Base-by-base conservation (phyloP, 257 asterid species). In the Eustoma russellianum region DNA sequence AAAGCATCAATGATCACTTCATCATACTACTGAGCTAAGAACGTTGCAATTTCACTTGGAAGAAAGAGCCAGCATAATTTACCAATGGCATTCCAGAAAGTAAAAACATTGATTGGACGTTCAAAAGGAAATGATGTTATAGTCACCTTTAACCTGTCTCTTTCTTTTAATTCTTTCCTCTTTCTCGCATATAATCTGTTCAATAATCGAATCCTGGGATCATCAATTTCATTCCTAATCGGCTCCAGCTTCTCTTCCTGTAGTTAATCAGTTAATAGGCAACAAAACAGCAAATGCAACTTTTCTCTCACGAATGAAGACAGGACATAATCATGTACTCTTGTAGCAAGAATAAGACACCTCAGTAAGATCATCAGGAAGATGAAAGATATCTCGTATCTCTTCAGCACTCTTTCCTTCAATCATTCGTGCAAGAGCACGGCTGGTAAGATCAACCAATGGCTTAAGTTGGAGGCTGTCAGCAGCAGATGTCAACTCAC, bases 191-290 rank as follows among this genome's bases (percentile, higher is more conserved):
- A 81, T 63, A 92, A 73, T 74, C 86, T 81, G 72, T 92, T 92
- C 64, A 88, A 75, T 15, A 85, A 80, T 64, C 98, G 85, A 64
- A 88, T 92, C 71, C 94, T 80, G 5, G 97, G 96, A 76, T 92
- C 97, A 61, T 87, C 97, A 68, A 83, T 79, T 68, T 91, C 77
- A 73, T 92, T 87, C 70, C 77, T 85, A 44, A 92, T 74, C 50
- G 98, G 98, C 77, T 88, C 98, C 79, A 87, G 78, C 76, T 92
- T 92, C 67, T 92, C 97, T 73, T 92, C 98, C 98, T 92, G 78
- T 34, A 65, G 30, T 56, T 43, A 63, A 78, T 43, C 57, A 5
- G 41, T 62, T 35, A 57, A 59, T 40, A 52, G 12, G 43, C 62
- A 66, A 70, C 48, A 70, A 40, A 44, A 48, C 19, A 24, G 43